These are phyloP conservation scores for Cercospora beticola DNA, from an alignment of 2,329 filamentous ascomycete species.

Conservation along the genomic window DNA sequence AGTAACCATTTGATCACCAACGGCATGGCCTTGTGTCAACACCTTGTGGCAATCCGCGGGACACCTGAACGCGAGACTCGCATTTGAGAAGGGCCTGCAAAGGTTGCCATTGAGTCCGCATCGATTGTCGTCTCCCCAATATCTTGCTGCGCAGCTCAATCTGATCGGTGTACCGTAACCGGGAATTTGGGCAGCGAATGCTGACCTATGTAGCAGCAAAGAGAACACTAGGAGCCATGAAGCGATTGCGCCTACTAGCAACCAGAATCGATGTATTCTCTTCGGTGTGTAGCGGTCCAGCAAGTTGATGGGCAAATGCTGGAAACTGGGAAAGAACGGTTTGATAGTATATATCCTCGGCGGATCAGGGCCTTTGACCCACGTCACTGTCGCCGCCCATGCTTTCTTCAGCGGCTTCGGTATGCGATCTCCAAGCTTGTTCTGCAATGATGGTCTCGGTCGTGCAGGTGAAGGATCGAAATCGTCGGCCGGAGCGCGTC, in stretches of 20 bases:
- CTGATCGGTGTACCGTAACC: conserved; percentile 66
- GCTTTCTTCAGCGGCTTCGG: conserved; percentile 31
- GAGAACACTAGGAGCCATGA: conserved; percentile 70
- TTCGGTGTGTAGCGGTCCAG: conserved; percentile 63
- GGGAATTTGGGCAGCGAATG: conserved; percentile 59
- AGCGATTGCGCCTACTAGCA: conserved; percentile 61
- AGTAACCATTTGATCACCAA: too few relatives aligned
- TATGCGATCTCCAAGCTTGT: conserved; percentile 29
- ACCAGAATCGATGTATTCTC: conserved; percentile 57
- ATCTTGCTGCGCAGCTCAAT: conserved; percentile 66
- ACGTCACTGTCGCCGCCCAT: conserved; percentile 43
- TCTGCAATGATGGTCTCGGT: conserved; percentile 25
- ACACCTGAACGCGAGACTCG: conserved; percentile 71
- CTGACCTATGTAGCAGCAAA: conserved; percentile 65
- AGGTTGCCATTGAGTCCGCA: conserved; percentile 73
- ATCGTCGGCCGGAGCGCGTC: conserved; percentile 26
- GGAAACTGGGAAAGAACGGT: conserved; percentile 62
- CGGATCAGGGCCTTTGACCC: conserved; percentile 52
- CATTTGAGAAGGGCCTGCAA: conserved; percentile 72
- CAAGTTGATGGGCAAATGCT: conserved; percentile 64
- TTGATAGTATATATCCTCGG: conserved; percentile 50
- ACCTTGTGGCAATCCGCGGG: conserved; percentile 68
- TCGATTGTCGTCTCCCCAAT: conserved; percentile 68
- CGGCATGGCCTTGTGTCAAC: conserved; percentile 70
- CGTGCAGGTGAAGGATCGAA: conserved; percentile 29